A percentile compares a stretch with the other conserved stretches of the same genome.
Conservation (phyloP, 2,329 filamentous ascomycete genomes). For the Fusarium decemcellulare region DNA sequence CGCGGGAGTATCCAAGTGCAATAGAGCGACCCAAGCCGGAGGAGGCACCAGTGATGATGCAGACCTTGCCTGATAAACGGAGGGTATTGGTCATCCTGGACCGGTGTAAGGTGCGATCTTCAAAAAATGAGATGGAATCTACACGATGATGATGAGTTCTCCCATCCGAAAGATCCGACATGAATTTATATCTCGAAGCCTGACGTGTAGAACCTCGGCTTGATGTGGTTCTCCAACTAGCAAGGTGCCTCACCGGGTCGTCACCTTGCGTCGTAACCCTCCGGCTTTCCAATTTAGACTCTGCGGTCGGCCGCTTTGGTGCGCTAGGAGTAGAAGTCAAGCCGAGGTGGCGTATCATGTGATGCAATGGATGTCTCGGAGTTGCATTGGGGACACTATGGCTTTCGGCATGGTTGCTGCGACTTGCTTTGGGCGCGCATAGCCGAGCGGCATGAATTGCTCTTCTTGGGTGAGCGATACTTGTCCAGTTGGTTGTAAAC, state of each 20-base stretch:
- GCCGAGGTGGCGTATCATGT: neutral
- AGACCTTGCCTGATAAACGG: constrained; percentile 46
- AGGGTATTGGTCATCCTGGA: constrained; percentile 2
- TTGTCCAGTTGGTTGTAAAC: no score
- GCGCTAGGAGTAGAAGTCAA: neutral
- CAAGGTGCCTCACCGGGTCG: no score
- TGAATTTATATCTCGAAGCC: neutral
- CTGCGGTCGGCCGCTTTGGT: neutral
- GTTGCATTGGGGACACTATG: no score
- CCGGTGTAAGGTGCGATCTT: no score
- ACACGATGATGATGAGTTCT: neutral
- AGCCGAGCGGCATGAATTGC: no score
- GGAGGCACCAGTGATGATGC: constrained; percentile 62
- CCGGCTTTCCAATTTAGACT: no score
- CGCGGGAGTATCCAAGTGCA: constrained; percentile 56
- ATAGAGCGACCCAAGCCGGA: constrained; percentile 63
- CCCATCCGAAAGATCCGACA: neutral
- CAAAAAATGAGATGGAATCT: accelerated
- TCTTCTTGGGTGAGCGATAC: no score
- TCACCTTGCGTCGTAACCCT: no score
- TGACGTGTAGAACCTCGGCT: neutral
- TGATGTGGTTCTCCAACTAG: no score
- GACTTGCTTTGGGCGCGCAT: no score
- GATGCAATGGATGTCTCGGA: neutral
- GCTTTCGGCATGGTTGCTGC: no score